These are phyloP conservation scores for Corylus americana DNA, from an alignment of 306 rosid species.

Conservation along the genomic window DNA sequence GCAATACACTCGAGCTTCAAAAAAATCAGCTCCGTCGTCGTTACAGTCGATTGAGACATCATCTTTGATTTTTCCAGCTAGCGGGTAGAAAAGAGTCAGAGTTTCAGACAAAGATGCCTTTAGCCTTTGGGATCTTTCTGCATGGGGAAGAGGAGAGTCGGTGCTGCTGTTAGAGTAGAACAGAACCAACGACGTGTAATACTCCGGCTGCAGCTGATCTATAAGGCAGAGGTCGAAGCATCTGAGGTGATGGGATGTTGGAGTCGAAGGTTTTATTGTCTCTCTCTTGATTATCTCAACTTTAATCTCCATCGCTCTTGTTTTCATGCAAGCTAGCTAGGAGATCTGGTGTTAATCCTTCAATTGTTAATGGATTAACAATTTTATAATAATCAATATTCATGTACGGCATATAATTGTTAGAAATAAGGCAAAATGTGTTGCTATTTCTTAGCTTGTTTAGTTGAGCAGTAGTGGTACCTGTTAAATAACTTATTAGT, in stretches of 20 bases:
- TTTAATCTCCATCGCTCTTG: neutral
- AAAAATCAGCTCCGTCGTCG: slow-evolving; percentile 33
- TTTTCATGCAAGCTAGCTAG: neutral
- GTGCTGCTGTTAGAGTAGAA: slow-evolving; percentile 5
- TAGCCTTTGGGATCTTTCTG: neutral
- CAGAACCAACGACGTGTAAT: slow-evolving; percentile 1
- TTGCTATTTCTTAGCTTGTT: no score
- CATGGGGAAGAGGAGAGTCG: neutral
- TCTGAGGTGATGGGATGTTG: slow-evolving; percentile 19
- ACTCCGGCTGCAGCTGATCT: slow-evolving; percentile 18
- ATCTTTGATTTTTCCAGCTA: slow-evolving; percentile 41
- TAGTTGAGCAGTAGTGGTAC: no score
- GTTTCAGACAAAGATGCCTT: slow-evolving; percentile 32
- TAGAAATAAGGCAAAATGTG: no score
- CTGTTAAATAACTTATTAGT: no score
- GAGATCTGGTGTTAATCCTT: neutral
- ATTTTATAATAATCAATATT: no score
- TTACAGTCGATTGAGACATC: slow-evolving; percentile 26
- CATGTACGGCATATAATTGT: no score
- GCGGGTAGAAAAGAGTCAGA: slow-evolving; percentile 37
- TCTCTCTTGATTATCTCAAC: slow-evolving; percentile 1
- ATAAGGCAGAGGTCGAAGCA: slow-evolving; percentile 25
- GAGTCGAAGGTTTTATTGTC: slow-evolving; percentile 31
- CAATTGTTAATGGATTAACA: no score
- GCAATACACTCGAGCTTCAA: slow-evolving; percentile 28